A percentile compares a stretch with the other conserved stretches of the same genome.
Evolutionary conservation across 2,329 filamentous ascomycete genomes (phyloP).

Genomic region (Talaromyces sp.): DNA sequence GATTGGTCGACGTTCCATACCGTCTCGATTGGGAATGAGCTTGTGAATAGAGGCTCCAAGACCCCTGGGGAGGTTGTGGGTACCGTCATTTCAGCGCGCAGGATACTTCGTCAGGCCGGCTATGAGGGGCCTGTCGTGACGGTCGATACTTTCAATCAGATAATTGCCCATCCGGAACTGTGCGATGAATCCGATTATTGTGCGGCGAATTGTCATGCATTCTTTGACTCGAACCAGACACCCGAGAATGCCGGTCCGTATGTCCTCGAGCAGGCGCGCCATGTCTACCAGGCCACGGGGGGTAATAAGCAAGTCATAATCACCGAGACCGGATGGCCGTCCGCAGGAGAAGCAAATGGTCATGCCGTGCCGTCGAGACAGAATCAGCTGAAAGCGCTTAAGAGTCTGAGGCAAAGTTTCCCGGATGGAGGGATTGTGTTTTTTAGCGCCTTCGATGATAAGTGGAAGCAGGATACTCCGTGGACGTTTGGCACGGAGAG

Average conservation of each 20-base stretch:
- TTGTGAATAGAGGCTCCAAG: conserved; percentile 63
- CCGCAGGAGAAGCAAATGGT: conserved; percentile 63
- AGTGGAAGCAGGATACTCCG: conserved; percentile 67
- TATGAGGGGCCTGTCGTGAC: conserved; percentile 72
- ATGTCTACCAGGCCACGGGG: conserved; percentile 41
- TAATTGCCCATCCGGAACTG: conserved; percentile 64
- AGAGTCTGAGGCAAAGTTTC: conserved; percentile 62
- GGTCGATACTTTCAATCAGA: conserved; percentile 72
- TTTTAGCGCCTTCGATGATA: conserved; percentile 75
- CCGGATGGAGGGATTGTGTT: conserved; percentile 55
- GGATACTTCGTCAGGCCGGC: conserved; percentile 57
- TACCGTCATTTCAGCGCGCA: conserved; percentile 58
- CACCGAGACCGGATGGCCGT: conserved; percentile 84
- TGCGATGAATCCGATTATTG: conserved; percentile 74
- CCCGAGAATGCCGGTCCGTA: conserved; percentile 65
- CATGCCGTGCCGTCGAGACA: conserved; percentile 64
- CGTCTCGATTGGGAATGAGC: conserved; percentile 76
- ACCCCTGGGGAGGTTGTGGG: conserved; percentile 53
- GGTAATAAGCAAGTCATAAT: conserved; percentile 65
- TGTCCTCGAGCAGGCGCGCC: conserved; percentile 55
- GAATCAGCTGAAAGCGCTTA: conserved; percentile 65
- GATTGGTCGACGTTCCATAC: conserved; percentile 70
- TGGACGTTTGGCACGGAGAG: conserved; percentile 68
- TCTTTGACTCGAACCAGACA: conserved; percentile 66
- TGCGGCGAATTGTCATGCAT: conserved; percentile 78